Percentiles rank a stretch among this genome's conserved stretches.
These are phyloP conservation scores for Ananas comosus DNA, from an alignment of 176 grass and related monocot species.

Conservation along the genomic window DNA sequence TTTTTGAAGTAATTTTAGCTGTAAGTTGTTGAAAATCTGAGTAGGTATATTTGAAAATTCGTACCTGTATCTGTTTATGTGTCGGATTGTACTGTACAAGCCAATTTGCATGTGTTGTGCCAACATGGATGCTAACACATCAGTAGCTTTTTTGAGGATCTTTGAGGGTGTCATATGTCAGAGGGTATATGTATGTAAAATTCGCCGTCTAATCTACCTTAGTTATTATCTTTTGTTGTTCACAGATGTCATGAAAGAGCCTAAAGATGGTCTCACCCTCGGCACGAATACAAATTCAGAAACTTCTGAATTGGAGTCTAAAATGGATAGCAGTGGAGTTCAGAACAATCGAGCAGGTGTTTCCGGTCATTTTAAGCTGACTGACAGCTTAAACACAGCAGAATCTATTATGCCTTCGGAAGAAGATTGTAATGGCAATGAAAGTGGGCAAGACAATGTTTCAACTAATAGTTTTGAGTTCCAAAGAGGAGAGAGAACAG, in stretches of 20 bases:
- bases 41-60: too few species aligned
- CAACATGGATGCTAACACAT: too few species aligned
- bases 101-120: too few species aligned
- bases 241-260: neutral
- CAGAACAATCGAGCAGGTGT: too few species aligned
- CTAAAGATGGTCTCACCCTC: slow-evolving; percentile 12
- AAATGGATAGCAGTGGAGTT: too few species aligned
- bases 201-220: too few species aligned
- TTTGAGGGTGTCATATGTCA: too few species aligned
- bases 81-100: too few species aligned
- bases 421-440: slow-evolving; percentile 10
- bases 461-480: slow-evolving; percentile 15
- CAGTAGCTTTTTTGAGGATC: too few species aligned
- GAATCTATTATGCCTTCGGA: neutral
- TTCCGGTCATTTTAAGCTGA: neutral
- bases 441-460: slow-evolving; percentile 18
- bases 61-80: too few species aligned
- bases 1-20: too few species aligned
- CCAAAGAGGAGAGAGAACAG: slow-evolving; percentile 9
- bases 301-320: slow-evolving; percentile 10
- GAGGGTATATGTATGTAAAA: neutral
- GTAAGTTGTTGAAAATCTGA: too few species aligned
- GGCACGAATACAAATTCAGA: neutral
- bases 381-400: slow-evolving; percentile 4
- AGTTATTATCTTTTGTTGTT: neutral